Conservation (phyloP, 805 yeast genomes). For the Spathaspora hagerdaliae region DNA sequence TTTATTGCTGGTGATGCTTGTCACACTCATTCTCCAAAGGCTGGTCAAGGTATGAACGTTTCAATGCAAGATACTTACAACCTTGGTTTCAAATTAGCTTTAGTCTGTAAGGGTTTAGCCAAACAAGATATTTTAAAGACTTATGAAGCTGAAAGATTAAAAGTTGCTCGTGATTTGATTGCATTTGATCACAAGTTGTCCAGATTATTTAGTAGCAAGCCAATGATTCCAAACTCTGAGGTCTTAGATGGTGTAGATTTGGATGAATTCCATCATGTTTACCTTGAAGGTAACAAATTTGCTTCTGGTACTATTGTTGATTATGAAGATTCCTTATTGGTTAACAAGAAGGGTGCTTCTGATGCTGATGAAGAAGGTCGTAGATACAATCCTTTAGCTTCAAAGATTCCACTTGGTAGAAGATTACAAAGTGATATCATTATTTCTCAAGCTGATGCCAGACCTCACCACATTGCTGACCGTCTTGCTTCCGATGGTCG, state of each 20-base stretch:
- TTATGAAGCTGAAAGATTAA: slow-evolving; percentile 24
- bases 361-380: slow-evolving; percentile 4
- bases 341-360: slow-evolving; percentile 7
- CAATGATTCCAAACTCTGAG: slow-evolving; percentile 13
- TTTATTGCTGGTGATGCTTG: slow-evolving; percentile 98
- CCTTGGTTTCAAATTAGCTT: slow-evolving; percentile 29
- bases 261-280: slow-evolving; percentile 23
- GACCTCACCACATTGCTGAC: slow-evolving; percentile 18
- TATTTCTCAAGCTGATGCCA: slow-evolving; percentile 20
- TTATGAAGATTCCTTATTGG: slow-evolving; percentile 17
- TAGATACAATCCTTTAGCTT: slow-evolving; percentile 10
- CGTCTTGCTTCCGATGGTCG: slow-evolving; percentile 24
- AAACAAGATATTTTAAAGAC: slow-evolving; percentile 19
- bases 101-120: slow-evolving; percentile 22
- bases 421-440: slow-evolving; percentile 19
- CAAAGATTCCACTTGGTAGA: slow-evolving; percentile 20
- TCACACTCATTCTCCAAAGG: slow-evolving; percentile 93
- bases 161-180: slow-evolving; percentile 28
- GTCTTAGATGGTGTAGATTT: slow-evolving; percentile 18
- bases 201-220: slow-evolving; percentile 24
- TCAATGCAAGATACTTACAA: slow-evolving; percentile 20
- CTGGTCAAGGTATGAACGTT: slow-evolving; percentile 90
- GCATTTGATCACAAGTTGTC: slow-evolving; percentile 24
- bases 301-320: slow-evolving; percentile 27
- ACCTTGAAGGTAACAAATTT: slow-evolving; percentile 21